Evolutionary conservation across 148 eudicot genomes (phyloP).

Genomic region (Persicaria maculosa): DNA sequence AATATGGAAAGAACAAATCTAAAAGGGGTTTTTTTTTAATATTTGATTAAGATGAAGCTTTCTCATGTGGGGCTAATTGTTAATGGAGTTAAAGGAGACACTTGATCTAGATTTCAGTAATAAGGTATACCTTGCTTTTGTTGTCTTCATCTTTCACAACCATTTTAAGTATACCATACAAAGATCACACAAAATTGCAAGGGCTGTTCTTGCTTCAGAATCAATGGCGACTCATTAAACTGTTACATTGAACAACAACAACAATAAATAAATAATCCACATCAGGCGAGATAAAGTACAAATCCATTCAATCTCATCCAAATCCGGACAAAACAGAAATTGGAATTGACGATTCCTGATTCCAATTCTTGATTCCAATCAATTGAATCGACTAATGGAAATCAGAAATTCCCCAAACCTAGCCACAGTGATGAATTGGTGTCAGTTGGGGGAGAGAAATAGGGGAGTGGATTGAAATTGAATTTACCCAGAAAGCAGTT

Average conservation of each 20-base stretch:
- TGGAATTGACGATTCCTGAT: too few species aligned
- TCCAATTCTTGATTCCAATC: too few species aligned
- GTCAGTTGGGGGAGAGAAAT: too few species aligned
- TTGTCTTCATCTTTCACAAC: conserved; percentile 10
- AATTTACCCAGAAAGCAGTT: too few species aligned
- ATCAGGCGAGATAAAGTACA: neutral
- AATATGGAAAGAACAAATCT: neutral
- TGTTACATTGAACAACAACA: neutral
- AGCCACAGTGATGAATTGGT: too few species aligned
- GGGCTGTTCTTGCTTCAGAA: neutral
- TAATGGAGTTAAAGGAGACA: neutral
- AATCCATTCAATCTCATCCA: neutral
- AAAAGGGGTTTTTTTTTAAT: conserved; percentile 1
- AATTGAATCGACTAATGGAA: neutral
- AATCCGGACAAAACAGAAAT: too few species aligned
- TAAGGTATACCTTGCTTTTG: conserved; percentile 8
- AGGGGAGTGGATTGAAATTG: too few species aligned
- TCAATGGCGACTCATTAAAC: neutral
- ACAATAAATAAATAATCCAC: neutral
- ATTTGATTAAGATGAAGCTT: conserved; percentile 1
- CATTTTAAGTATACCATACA: neutral
- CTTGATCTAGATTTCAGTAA: conserved; percentile 4
- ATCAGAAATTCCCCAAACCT: neutral
- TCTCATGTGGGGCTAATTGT: conserved; percentile 1
- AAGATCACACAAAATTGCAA: neutral